Conservation (phyloP, 306 rosid species). For the Gastrolobium villosum region DNA sequence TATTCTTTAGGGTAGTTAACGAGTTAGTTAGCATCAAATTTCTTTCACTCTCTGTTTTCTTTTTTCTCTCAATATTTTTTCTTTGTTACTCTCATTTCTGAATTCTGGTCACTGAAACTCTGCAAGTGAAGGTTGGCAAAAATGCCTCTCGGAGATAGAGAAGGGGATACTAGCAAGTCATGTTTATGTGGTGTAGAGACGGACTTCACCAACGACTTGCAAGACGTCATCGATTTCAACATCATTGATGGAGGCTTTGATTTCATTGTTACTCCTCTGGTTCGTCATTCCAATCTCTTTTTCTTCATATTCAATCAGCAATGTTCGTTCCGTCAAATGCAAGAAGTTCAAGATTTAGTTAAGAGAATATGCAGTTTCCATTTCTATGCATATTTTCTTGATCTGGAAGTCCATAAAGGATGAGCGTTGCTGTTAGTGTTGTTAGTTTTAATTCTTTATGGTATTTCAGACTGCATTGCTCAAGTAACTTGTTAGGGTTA, state of each 20-base stretch:
- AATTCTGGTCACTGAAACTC: background rate
- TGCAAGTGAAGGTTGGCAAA: constrained; percentile 17
- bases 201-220: constrained; percentile 60
- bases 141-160: constrained; percentile 79
- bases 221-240: constrained; percentile 50
- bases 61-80: background rate
- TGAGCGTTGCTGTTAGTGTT: too few species aligned
- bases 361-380: too few species aligned
- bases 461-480: too few species aligned
- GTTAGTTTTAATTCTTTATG: too few species aligned
- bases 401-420: too few species aligned
- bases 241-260: constrained; percentile 64
- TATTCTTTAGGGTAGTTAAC: too few species aligned
- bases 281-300: constrained; percentile 42
- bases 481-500: too few species aligned
- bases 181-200: constrained; percentile 69
- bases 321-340: background rate
- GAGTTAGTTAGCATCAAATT: background rate
- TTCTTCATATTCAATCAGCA: background rate
- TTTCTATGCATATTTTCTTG: too few species aligned
- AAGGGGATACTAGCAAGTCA: constrained; percentile 65
- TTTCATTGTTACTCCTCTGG: constrained; percentile 72
- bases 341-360: background rate
- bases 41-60: background rate
- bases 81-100: background rate